Base-by-base conservation (phyloP, 345 rosid genomes). In the Citrus mangshanensis region DNA sequence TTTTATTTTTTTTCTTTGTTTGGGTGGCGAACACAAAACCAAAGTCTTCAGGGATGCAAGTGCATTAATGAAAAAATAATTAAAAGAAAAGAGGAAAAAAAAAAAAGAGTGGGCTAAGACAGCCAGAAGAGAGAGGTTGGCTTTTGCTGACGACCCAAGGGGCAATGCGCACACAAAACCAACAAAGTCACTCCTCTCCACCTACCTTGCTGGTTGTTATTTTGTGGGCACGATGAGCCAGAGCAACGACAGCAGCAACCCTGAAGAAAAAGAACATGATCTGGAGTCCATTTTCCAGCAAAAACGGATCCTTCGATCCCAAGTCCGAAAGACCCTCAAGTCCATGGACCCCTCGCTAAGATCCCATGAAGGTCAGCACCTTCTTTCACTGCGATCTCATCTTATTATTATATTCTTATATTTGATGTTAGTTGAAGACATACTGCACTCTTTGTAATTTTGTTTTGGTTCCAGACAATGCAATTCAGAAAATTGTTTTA, bases 271-370 rank as follows among this genome's bases (percentile, higher is more conserved):
- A 32, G 77, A 72, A 38, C 74, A 54, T 54, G 58, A 82, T 61
- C 85, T 92, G 54, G 90, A 92, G 46, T 81, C 92, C 55, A 76
- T 90, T 79, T 89, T 89, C 89, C 87, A 83, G 83, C 91, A 85
- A 81, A 96, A 96, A 82, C 84, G 82, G 74, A 49, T 75, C 80
- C 88, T 96, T 58, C 90, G 98, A 8, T 86, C 93, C 77, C 81
- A 83, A 76, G 92, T 93, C 77, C 92, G 97, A 42, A 88, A 87
- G 89, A 62, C 88, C 83, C 91, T 96, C 85, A 93, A 80, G 84
- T 86, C 89, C 74, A 93, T 92, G 94, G 93, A 93, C 70, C 92
- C 93, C n/a, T 76, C 93, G 34, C 90, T 89, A 70, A 88, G 87
- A 85, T 86, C 92, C 72, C 88, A 87, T 59, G 92, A 94, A 90